Conservation (phyloP, 805 yeast genomes). For the Ogataea populi-albae region DNA sequence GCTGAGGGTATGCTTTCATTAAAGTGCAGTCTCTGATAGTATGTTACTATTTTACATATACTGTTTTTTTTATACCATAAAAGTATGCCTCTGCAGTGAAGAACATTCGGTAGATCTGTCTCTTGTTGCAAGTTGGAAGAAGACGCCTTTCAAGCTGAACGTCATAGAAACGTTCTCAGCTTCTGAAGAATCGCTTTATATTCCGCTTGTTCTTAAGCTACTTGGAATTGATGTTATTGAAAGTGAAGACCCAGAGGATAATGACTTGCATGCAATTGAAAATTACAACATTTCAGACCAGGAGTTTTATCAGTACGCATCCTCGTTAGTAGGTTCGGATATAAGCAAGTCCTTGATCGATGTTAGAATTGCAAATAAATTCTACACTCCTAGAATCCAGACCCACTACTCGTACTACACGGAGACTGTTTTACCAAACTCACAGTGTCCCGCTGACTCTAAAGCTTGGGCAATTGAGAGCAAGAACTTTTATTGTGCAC, state of each 20-base stretch:
- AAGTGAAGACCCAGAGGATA: slow-evolving; percentile 30
- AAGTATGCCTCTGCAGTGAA: slow-evolving; percentile 4
- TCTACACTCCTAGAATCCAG: slow-evolving; percentile 59
- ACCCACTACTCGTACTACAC: slow-evolving; percentile 58
- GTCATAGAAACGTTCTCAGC: slow-evolving; percentile 40
- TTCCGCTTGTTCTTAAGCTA: slow-evolving; percentile 31
- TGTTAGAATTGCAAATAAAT: slow-evolving; percentile 45
- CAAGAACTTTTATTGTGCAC: slow-evolving; percentile 51
- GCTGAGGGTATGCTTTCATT: too few relatives aligned
- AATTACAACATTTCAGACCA: slow-evolving; percentile 21
- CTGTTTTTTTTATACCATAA: too few relatives aligned
- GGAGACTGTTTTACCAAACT: slow-evolving; percentile 30
- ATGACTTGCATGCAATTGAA: slow-evolving; percentile 29
- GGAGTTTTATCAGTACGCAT: slow-evolving; percentile 24
- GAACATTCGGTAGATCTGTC: slow-evolving; percentile 27
- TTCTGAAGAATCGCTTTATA: slow-evolving; percentile 36
- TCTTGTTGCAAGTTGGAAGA: slow-evolving; percentile 39
- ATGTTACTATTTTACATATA: too few relatives aligned
- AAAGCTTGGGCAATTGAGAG: slow-evolving; percentile 53
- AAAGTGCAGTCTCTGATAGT: too few relatives aligned
- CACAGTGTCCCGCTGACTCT: slow-evolving; percentile 23
- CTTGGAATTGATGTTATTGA: slow-evolving; percentile 23
- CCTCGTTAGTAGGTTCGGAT: slow-evolving; percentile 12
- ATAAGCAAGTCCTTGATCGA: slow-evolving; percentile 31
- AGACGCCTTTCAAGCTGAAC: slow-evolving; percentile 40